Evolutionary conservation across 805 yeast genomes (phyloP), one percentile per base, ranked within the genome.

Genomic region (Brettanomyces naardenensis): DNA sequence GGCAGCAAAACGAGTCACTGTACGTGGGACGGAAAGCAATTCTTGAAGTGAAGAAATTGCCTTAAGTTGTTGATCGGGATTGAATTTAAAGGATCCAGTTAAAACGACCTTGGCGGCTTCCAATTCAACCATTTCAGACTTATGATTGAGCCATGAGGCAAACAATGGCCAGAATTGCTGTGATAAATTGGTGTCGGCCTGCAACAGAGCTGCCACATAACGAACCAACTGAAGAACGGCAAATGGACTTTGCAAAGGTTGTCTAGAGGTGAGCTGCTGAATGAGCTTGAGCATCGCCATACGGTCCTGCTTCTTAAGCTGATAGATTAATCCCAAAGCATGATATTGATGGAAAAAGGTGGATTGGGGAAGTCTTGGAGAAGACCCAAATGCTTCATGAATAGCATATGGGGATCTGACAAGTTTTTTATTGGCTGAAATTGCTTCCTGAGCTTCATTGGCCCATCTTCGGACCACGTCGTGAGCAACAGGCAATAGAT

Each of bases 381-480:
- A 49, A 26, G 77, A 78, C 15, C 19, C 17, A 51, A 75, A 79
- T 48, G 66, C 73, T 44, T 72, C 80, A 47, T 73, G 79, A 35
- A 67, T 62, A 41, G 68, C 65, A 49, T 68, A 72, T 52, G 69
- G 77, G 41, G 63, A 60, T 23, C 65, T 44, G 4, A 75, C 74
- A 48, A 73, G 70, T 35, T 57, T 62, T 56, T 80, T 81, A 49
- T 68, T 69, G 17, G 85, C 74, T 40, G 69, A 66, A 35, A 88
- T 78, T n/a, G 95, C 80, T 59, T 92, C 97, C 62, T 84, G 89
- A 13, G 94, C 80, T 68, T 92, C 98, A 58, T 88, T 88, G 17
- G 90, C 75, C 79, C 95, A 90, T 56, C 97, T 77, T 53, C 86
- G 83, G 28, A 92, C 95, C 25, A 92, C 89, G 44, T 86, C 95